phyloP scores from a whole-genome alignment of 108 stramenopile genomes.

The Fragilaria radians region DNA sequence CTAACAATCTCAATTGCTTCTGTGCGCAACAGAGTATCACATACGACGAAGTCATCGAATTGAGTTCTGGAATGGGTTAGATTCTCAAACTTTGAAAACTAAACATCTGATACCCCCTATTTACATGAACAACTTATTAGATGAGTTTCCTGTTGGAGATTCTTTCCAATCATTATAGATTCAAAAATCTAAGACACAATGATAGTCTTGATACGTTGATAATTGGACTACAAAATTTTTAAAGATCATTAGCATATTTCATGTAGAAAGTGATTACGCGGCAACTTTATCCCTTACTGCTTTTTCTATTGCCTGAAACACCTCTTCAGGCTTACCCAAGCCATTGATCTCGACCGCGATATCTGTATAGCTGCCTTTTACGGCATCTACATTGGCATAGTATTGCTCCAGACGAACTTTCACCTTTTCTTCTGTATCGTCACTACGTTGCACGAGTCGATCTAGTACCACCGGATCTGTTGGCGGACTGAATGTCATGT shows the following conservation, averaged over 20 bases:
- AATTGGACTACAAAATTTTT: too few relatives aligned
- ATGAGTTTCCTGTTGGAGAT: too few relatives aligned
- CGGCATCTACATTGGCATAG: slow-evolving; percentile 71
- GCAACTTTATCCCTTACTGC: slow-evolving; percentile 4
- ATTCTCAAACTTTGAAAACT: too few relatives aligned
- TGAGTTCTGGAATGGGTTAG: slow-evolving; percentile 1
- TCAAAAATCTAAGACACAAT: too few relatives aligned
- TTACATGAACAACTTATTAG: too few relatives aligned
- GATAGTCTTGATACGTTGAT: too few relatives aligned
- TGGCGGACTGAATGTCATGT: slow-evolving; percentile 81
- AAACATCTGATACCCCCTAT: too few relatives aligned
- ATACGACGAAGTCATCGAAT: slow-evolving; percentile 15
- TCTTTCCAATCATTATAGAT: too few relatives aligned
- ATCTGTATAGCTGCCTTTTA: slow-evolving; percentile 71
- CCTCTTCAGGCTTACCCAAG: slow-evolving; percentile 35
- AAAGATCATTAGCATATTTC: too few relatives aligned
- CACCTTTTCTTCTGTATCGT: slow-evolving; percentile 92
- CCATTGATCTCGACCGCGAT: slow-evolving; percentile 79
- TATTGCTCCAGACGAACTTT: slow-evolving; percentile 68
- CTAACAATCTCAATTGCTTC: neutral
- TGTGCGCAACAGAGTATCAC: slow-evolving; percentile 4
- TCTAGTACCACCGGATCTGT: slow-evolving; percentile 50
- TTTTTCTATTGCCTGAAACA: slow-evolving; percentile 13
- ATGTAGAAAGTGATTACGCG: too few relatives aligned
- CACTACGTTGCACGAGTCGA: slow-evolving; percentile 68